Evolutionary conservation across 1,284 basidiomycete species (phyloP), one percentile per base, ranked within the genome.

Genomic region (Cutaneotrichosporon dermatis): DNA sequence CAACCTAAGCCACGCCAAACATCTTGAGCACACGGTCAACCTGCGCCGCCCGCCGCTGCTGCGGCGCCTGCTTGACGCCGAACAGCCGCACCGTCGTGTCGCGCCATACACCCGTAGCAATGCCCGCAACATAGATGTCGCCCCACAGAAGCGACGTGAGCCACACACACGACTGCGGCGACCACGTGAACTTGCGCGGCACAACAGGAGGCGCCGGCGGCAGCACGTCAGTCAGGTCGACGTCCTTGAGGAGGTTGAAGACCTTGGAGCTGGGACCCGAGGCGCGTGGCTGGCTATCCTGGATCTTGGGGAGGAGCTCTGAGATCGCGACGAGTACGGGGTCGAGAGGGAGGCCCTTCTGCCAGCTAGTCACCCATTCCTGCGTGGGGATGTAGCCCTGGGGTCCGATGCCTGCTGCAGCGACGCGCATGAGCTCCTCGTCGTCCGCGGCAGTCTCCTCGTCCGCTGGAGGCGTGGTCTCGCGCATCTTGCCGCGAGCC

Each of bases 311-410:
- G 42, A 91, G 78, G 12, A 95, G 82, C 76, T 95, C 92, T 0
- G 91, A 88, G 41, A 92, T 87, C 16, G 89, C 80, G 9, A 95
- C 79, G 79, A 93, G 85, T 35, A 95, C 86, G 1, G 85, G 81
- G 73, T 95, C 92, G 36, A 97, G 82, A 4, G 92, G 92, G 7
- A 79, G 70, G 1, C 76, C 77, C 58, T 78, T 78, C 46, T 71
- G 63, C 79, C 85, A 74, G 42, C 72, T 74, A 35, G 76, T 71
- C 60, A 91, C 91, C 92, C 93, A 97, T 83, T 91, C 90, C 73
- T 95, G 90, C 2, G 91, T 94, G 6, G 93, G 92, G 4, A 92
- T 82, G 76, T 95, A 97, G 1, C 91, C 90, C 72, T 90, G 92
- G 62, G 88, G 82, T 16, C 90, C 90, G 16, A 92, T 83, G 6